Base-by-base conservation (phyloP, 2,329 filamentous ascomycete species). In the Fusarium neocosmosporiellum region DNA sequence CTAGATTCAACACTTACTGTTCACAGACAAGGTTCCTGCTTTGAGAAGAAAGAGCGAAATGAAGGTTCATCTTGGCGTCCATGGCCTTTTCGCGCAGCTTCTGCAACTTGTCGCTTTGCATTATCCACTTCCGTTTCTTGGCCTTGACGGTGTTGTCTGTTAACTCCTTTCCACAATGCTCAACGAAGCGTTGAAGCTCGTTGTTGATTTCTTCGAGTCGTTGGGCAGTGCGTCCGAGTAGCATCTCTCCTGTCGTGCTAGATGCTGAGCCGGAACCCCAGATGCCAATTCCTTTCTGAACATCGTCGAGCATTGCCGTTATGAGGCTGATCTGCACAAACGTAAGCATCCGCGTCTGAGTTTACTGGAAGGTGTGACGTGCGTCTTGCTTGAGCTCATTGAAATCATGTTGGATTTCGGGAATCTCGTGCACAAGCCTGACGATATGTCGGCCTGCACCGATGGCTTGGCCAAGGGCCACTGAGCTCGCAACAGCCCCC, bases 81-180 rank as follows among this genome's bases (percentile, higher is more conserved):
- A 20, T 31, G 31, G 29, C n/a, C 31, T 60, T 60, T 34, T 34
- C 29, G n/a, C 43, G 55, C 1, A 65, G 55, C 29, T 43, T 65
- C 16, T 65, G 31, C 14, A 65, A 22, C 29, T 54, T 65, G 10
- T 43, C 41, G 4, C 41, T 24, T 3, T 65, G 33, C 18, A 65
- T 20, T 5, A 60, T 27, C 63, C 63, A 65, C 34, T 37, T 65
- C 13, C 34, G 4, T 43, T 60, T 65, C 34, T 54, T 65, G 4
- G 63, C 55, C 27, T 31, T 65, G 16, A 7, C 20, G 3, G 13
- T 34, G 1, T 18, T 37, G 27, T 39, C 20, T 13, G 3, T 20
- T 9, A n/a, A 22, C 8, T 20, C 1, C 13, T 9, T 31, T 3
- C 5, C 58, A 11, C 58, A 61, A 13, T 33, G 39, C 0, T 34